These are phyloP conservation scores for Bacidia rubella DNA, from an alignment of 495 filamentous ascomycete species.

Conservation along the genomic window DNA sequence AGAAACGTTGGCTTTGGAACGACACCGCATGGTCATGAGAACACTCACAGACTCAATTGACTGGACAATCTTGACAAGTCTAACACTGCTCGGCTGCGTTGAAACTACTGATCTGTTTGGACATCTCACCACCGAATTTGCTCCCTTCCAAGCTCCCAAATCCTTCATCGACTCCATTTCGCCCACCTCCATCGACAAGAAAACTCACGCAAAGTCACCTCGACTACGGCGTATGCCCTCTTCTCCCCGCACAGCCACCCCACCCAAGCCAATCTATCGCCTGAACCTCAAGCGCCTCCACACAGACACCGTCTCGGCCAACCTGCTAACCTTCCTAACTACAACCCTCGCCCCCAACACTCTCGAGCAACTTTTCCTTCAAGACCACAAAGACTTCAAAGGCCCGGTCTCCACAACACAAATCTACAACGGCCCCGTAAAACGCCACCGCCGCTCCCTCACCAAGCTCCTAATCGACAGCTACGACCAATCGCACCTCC, in stretches of 20 bases:
- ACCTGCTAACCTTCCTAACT: constrained; percentile 70
- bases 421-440: constrained; percentile 63
- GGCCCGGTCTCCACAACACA: constrained; percentile 53
- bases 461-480: constrained; percentile 70
- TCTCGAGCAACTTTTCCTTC: constrained; percentile 71
- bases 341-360: constrained; percentile 77
- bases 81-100: constrained; percentile 71
- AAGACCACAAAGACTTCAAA: constrained; percentile 49
- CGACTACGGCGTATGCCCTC: constrained; percentile 7
- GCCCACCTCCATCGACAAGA: not conserved
- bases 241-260: constrained; percentile 11
- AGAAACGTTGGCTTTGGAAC: constrained; percentile 69
- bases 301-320: constrained; percentile 64
- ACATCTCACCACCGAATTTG: constrained; percentile 56
- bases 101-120: constrained; percentile 75
- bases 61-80: constrained; percentile 60
- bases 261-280: constrained; percentile 40
- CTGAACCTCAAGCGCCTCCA: constrained; percentile 70
- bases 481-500: constrained; percentile 20
- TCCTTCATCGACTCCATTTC: constrained; percentile 11
- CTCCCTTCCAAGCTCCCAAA: constrained; percentile 33
- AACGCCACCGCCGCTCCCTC: constrained; percentile 58
- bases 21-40: constrained; percentile 58
- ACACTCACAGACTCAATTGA: constrained; percentile 61
- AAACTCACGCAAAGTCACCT: not conserved